Percentiles rank a stretch among this genome's conserved stretches.
Evolutionary conservation across 2,329 filamentous ascomycete species (phyloP).

Genomic region (Ambrosiella cleistominuta): DNA sequence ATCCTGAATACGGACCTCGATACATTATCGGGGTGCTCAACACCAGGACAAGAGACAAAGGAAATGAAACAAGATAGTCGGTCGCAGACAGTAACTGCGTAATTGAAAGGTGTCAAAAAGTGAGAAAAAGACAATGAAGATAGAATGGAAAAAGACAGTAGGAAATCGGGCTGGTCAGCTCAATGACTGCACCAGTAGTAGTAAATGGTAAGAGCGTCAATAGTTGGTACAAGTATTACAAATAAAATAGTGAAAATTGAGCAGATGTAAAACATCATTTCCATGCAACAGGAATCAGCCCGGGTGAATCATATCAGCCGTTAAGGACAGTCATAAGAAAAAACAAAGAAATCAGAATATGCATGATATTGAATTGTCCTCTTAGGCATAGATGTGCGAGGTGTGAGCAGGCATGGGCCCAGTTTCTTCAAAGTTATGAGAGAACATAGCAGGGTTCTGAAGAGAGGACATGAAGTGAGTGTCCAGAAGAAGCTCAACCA

Average conservation of each 20-base stretch:
- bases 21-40: too few relatives aligned
- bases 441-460: slow-evolving; percentile 15
- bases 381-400: slow-evolving; percentile 7
- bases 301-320: slow-evolving; percentile 11
- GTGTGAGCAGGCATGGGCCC: slow-evolving; percentile 22
- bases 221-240: not conserved
- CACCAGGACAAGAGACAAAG: not conserved
- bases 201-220: not conserved
- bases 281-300: slow-evolving; percentile 1
- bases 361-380: not conserved
- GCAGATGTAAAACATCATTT: not conserved
- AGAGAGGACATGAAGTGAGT: slow-evolving; percentile 23
- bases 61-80: slow-evolving; percentile 1
- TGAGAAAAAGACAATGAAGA: not conserved
- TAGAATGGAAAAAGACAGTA: not conserved
- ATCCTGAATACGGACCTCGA: not conserved
- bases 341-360: not conserved
- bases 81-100: not conserved
- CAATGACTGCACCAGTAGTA: not conserved
- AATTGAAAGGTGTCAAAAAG: not conserved
- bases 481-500: slow-evolving; percentile 36
- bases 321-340: slow-evolving; percentile 10
- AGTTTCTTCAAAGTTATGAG: slow-evolving; percentile 20
- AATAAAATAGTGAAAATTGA: not conserved
- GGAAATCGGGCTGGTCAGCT: not conserved